These are phyloP conservation scores for Cryptosporidium muris DNA, from an alignment of 169 alveolate genomes.

Conservation along the genomic window DNA sequence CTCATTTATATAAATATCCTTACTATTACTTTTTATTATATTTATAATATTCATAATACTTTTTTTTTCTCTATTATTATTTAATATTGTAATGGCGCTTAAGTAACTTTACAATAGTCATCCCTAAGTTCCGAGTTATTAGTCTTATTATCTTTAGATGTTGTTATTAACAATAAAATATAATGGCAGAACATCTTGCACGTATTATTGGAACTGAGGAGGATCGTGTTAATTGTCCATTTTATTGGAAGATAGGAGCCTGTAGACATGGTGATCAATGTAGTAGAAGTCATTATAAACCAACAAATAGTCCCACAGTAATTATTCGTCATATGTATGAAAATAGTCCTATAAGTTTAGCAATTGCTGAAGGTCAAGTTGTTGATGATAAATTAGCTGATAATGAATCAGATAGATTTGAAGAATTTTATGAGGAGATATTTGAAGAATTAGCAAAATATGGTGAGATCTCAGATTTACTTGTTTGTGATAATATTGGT, in stretches of 20 bases:
- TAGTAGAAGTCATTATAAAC: constrained; percentile 97
- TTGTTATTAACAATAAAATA: too few species aligned
- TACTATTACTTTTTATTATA: too few species aligned
- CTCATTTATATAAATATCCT: too few species aligned
- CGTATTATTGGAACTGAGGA: constrained; percentile 98
- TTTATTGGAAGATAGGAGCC: constrained; percentile 99
- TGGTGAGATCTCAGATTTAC: constrained; percentile 98
- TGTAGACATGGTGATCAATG: constrained; percentile 99
- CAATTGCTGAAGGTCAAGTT: constrained; percentile 96
- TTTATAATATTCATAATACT: too few species aligned
- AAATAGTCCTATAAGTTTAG: constrained; percentile 98
- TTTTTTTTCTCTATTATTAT: too few species aligned
- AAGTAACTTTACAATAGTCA: too few species aligned
- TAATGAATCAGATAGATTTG: constrained; percentile 97
- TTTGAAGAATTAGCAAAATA: constrained; percentile 95
- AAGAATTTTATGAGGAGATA: constrained; percentile 98
- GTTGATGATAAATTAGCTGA: constrained; percentile 93
- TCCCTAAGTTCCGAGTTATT: too few species aligned
- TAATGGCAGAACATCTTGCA: constrained; percentile 98
- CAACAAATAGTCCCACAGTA: constrained; percentile 95
- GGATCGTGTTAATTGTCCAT: constrained; percentile 99
- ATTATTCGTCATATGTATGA: constrained; percentile 96
- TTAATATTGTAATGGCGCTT: too few species aligned
- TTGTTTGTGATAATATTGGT: constrained; percentile 98
- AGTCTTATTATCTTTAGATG: too few species aligned